A percentile compares a stretch with the other conserved stretches of the same genome.
These are phyloP conservation scores for Macroventuria anomochaeta DNA, from an alignment of 2,329 filamentous ascomycete genomes.

Conservation along the genomic window DNA sequence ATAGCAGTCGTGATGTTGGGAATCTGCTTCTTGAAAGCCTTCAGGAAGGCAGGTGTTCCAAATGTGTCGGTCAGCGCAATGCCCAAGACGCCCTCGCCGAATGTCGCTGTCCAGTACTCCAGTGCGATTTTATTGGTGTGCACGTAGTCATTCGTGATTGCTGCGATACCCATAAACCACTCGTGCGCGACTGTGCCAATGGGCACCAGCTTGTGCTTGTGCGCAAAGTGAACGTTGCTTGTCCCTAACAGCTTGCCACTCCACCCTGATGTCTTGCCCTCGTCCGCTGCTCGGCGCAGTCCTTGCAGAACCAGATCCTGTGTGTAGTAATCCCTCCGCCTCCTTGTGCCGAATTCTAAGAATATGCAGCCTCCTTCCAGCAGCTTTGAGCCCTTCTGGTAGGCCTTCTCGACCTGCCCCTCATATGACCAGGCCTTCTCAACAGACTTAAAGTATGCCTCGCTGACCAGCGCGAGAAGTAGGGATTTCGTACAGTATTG, in stretches of 20 bases:
- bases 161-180: constrained; percentile 99
- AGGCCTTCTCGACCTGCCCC: constrained; percentile 84
- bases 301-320: constrained; percentile 91
- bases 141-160: constrained; percentile 84
- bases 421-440: constrained; percentile 91
- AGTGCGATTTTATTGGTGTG: constrained; percentile 84
- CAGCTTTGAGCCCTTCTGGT: constrained; percentile 77
- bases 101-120: constrained; percentile 88
- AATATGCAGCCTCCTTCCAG: constrained; percentile 84
- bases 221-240: constrained; percentile 96
- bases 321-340: constrained; percentile 91
- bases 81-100: constrained; percentile 80
- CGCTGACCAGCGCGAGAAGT: constrained; percentile 86
- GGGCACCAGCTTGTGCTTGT: constrained; percentile 84
- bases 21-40: constrained; percentile 76
- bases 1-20: constrained; percentile 53
- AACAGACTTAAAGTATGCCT: constrained; percentile 97
- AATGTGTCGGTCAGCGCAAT: constrained; percentile 97
- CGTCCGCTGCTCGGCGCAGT: constrained; percentile 77
- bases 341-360: constrained; percentile 91
- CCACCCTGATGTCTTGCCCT: constrained; percentile 68
- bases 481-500: constrained; percentile 98
- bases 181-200: constrained; percentile 94
- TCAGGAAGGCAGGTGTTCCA: constrained; percentile 86
- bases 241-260: constrained; percentile 82